Conservation (phyloP, 176 grass and related monocot species). For the Oryza officinalis region DNA sequence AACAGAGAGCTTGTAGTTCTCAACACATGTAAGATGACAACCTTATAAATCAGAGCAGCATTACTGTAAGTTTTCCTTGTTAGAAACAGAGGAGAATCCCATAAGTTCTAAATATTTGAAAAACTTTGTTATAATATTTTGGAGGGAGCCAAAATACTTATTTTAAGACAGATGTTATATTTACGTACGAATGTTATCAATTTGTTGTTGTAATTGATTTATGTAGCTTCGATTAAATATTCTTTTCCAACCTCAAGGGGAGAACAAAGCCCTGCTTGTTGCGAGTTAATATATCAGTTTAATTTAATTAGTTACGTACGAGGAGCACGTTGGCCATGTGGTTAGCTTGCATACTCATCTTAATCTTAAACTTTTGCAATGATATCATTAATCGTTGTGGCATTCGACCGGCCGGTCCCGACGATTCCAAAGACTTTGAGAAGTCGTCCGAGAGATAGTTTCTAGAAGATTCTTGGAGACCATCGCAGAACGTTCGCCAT, state of each 20-base stretch:
- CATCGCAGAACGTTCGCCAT: conserved; percentile 18
- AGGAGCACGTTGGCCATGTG: conserved; percentile 20
- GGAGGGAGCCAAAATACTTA: no score
- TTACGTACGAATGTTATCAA: no score
- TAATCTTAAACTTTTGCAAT: neutral
- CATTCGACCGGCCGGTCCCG: neutral
- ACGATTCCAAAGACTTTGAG: neutral
- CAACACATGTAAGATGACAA: no score
- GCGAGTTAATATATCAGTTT: neutral
- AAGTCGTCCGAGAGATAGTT: conserved; percentile 17
- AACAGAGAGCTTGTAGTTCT: no score
- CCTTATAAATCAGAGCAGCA: no score
- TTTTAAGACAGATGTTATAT: no score
- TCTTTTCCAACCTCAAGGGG: neutral
- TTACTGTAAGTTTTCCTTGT: no score
- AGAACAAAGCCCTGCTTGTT: neutral
- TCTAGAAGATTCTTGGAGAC: conserved; percentile 32
- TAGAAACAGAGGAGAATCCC: no score
- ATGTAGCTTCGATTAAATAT: neutral
- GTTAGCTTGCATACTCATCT: neutral
- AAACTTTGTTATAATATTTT: no score
- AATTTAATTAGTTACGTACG: neutral
- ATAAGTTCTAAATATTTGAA: no score
- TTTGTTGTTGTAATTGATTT: neutral
- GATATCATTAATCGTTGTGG: neutral